These are phyloP conservation scores for Tephrocybe sp. DNA, from an alignment of 768 basidiomycete genomes.

Conservation along the genomic window DNA sequence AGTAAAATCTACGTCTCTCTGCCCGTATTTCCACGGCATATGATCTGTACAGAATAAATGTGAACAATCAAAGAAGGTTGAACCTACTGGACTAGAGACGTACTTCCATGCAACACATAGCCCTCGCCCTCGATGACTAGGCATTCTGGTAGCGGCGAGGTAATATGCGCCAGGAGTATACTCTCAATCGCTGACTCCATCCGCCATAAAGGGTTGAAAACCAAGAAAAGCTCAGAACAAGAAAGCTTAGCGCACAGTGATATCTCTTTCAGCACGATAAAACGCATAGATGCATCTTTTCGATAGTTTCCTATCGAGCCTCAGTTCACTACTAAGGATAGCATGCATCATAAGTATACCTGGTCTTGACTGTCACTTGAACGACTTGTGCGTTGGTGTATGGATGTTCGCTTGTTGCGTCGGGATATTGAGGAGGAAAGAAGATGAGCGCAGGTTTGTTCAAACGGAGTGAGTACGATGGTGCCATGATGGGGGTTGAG, in stretches of 20 bases:
- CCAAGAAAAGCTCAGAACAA: background rate
- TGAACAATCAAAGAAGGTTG: no score
- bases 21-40: conserved; percentile 31
- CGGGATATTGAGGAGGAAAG: conserved; percentile 22
- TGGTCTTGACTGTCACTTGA: conserved; percentile 33
- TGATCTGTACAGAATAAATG: conserved; percentile 17
- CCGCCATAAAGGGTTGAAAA: background rate
- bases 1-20: conserved; percentile 21
- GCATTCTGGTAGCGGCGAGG: conserved; percentile 24
- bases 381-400: conserved; percentile 20
- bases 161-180: conserved; percentile 30
- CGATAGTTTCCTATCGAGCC: conserved; percentile 18
- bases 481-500: background rate
- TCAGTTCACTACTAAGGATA: no score
- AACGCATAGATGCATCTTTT: conserved; percentile 27
- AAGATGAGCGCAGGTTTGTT: conserved; percentile 33
- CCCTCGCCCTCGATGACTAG: conserved; percentile 29
- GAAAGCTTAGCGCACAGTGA: conserved; percentile 29
- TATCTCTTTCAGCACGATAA: conserved; percentile 32
- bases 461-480: conserved; percentile 37
- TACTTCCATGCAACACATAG: conserved; percentile 31
- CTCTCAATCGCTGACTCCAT: conserved; percentile 33
- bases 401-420: background rate
- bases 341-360: conserved; percentile 16
- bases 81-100: no score